Conservation (phyloP, 2,329 filamentous ascomycete species). For the Claviceps citrina region DNA sequence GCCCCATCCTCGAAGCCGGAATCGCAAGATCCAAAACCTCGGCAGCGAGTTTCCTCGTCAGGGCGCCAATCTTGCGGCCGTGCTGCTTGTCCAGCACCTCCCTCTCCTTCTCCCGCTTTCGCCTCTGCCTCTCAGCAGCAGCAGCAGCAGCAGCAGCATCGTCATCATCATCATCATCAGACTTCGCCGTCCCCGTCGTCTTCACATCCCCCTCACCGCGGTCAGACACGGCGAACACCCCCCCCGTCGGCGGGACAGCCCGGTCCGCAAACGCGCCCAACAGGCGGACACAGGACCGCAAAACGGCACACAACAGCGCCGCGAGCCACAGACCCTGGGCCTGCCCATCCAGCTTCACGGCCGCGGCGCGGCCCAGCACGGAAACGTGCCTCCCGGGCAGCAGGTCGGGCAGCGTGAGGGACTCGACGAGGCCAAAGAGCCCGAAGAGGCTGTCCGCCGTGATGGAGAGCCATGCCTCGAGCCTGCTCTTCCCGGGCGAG, state of each 20-base stretch:
- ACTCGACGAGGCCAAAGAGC: constrained; percentile 53
- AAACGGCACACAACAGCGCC: constrained; percentile 36
- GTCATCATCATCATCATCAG: background rate
- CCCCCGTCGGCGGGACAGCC: constrained; percentile 19
- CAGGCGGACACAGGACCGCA: constrained; percentile 27
- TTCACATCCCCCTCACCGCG: constrained; percentile 5
- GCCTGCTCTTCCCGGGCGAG: constrained; percentile 9
- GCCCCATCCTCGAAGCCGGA: constrained; percentile 44
- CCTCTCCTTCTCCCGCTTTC: constrained; percentile 20
- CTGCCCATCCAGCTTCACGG: constrained; percentile 36
- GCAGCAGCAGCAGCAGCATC: constrained; percentile 14
- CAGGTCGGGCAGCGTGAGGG: constrained; percentile 43
- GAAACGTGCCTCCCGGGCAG: constrained; percentile 28
- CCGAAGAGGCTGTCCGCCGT: constrained; percentile 44
- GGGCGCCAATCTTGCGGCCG: constrained; percentile 14
- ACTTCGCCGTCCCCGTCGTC: constrained; percentile 15
- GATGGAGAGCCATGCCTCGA: constrained; percentile 36
- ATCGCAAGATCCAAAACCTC: constrained; percentile 48
- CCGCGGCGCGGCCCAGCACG: constrained; percentile 36
- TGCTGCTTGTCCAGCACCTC: constrained; percentile 16
- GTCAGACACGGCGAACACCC: constrained; percentile 11
- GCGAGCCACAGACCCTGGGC: constrained; percentile 58
- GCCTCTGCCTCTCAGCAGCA: no score
- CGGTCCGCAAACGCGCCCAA: constrained; percentile 20
- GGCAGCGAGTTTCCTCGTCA: constrained; percentile 35